Conservation (phyloP, 2,329 filamentous ascomycete genomes). For the Ambrosiella xylebori region DNA sequence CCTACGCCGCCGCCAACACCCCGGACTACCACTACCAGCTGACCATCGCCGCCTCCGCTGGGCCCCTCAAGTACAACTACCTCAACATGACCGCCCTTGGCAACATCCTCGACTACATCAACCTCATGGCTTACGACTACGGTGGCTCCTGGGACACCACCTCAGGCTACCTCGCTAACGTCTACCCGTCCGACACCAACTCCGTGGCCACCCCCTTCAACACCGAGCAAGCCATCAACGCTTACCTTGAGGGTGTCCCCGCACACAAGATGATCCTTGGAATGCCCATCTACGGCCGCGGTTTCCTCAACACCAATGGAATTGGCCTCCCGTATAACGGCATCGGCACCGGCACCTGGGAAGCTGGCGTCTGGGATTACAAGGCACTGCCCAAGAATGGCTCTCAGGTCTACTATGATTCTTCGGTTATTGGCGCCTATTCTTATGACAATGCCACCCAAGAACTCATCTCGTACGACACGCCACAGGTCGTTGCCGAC, state of each 20-base stretch:
- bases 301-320: slow-evolving; percentile 45
- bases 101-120: slow-evolving; percentile 33
- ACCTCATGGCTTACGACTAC: slow-evolving; percentile 60
- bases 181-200: slow-evolving; percentile 38
- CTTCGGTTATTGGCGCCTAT: slow-evolving; percentile 44
- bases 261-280: slow-evolving; percentile 55
- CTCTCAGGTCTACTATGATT: slow-evolving; percentile 40
- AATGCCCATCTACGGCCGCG: slow-evolving; percentile 64
- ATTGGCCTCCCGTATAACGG: slow-evolving; percentile 47
- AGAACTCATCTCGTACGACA: slow-evolving; percentile 59
- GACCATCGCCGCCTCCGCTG: slow-evolving; percentile 35
- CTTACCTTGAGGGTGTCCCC: slow-evolving; percentile 46
- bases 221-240: slow-evolving; percentile 44
- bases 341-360: slow-evolving; percentile 52
- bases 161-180: slow-evolving; percentile 55
- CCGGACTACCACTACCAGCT: slow-evolving; percentile 34
- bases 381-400: slow-evolving; percentile 52
- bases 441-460: slow-evolving; percentile 44
- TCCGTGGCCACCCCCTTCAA: slow-evolving; percentile 51
- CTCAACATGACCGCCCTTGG: slow-evolving; percentile 31
- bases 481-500: slow-evolving; percentile 35
- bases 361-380: slow-evolving; percentile 64
- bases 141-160: slow-evolving; percentile 48
- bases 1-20: slow-evolving; percentile 28
- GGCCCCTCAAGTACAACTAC: slow-evolving; percentile 28